Percentiles rank a stretch among this genome's conserved stretches.
Evolutionary conservation across 2,329 filamentous ascomycete genomes (phyloP).

Genomic region (Truncatella angustata): DNA sequence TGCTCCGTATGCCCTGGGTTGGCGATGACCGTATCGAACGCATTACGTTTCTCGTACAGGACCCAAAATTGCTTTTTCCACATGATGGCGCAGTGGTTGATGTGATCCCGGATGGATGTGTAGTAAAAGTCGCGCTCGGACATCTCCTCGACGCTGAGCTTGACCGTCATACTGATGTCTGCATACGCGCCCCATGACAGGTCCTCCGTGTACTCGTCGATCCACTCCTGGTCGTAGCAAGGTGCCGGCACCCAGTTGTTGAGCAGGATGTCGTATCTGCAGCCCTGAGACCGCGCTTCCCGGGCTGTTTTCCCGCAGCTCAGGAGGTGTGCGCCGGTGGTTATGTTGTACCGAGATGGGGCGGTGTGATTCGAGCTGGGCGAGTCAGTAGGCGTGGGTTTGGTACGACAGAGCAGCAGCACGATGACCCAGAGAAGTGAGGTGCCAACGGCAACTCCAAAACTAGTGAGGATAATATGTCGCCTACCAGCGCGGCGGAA

Average conservation of each 20-base stretch:
- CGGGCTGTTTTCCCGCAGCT: slow-evolving; percentile 18
- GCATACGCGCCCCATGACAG: slow-evolving; percentile 20
- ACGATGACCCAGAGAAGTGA: slow-evolving; percentile 20
- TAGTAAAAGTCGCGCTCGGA: slow-evolving; percentile 20
- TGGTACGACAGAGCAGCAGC: slow-evolving; percentile 13
- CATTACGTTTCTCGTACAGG: slow-evolving; percentile 19
- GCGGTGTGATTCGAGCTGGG: background rate
- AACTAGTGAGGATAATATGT: slow-evolving; percentile 7
- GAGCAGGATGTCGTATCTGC: slow-evolving; percentile 23
- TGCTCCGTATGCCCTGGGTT: slow-evolving; percentile 25
- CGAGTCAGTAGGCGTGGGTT: background rate
- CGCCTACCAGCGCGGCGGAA: background rate
- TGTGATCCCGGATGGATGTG: slow-evolving; percentile 22
- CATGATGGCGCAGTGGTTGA: slow-evolving; percentile 26
- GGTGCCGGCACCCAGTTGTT: slow-evolving; percentile 24
- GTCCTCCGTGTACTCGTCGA: slow-evolving; percentile 25
- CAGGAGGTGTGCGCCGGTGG: slow-evolving; percentile 14
- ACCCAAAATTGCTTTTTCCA: slow-evolving; percentile 25
- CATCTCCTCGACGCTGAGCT: slow-evolving; percentile 19
- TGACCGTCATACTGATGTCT: slow-evolving; percentile 21
- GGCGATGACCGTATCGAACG: slow-evolving; percentile 20
- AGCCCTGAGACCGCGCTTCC: slow-evolving; percentile 16
- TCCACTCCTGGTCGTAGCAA: slow-evolving; percentile 20
- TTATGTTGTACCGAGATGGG: slow-evolving; percentile 17
- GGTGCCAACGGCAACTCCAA: slow-evolving; percentile 17